phyloP scores from a whole-genome alignment of 768 basidiomycete species.

The Tylopilus vinaceipallidus region DNA sequence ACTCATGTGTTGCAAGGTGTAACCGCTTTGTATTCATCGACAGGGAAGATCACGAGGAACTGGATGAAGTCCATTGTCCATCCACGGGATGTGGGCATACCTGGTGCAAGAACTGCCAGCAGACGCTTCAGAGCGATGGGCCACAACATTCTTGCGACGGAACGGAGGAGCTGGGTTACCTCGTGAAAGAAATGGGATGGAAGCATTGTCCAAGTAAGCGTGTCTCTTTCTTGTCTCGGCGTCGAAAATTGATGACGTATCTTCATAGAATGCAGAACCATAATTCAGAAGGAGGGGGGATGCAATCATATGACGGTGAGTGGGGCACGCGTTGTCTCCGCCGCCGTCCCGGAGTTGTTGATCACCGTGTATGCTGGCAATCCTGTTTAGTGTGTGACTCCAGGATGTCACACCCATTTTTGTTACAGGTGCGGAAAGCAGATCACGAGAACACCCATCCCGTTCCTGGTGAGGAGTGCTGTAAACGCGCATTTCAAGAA shows the following conservation, averaged over 20 bases:
- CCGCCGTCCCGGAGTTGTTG: too few species aligned
- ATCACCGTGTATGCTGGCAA: too few species aligned
- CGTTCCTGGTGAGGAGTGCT: slow-evolving; percentile 30
- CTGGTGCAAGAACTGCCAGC: slow-evolving; percentile 63
- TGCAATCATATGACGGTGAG: slow-evolving; percentile 63
- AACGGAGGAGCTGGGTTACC: slow-evolving; percentile 46
- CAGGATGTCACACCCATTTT: slow-evolving; percentile 57
- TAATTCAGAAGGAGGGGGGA: slow-evolving; percentile 51
- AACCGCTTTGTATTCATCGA: slow-evolving; percentile 47
- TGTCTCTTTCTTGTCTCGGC: background rate
- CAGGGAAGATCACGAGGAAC: slow-evolving; percentile 42
- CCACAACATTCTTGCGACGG: slow-evolving; percentile 57
- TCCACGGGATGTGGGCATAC: slow-evolving; percentile 43
- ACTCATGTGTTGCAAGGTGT: slow-evolving; percentile 42
- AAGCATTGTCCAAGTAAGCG: slow-evolving; percentile 56
- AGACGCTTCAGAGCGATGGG: slow-evolving; percentile 30
- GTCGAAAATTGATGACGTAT: background rate
- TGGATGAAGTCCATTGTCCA: slow-evolving; percentile 48
- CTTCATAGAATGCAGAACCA: slow-evolving; percentile 39
- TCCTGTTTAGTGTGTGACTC: slow-evolving; percentile 50
- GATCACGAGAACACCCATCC: slow-evolving; percentile 39
- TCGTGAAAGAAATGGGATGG: slow-evolving; percentile 56
- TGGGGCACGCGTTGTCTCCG: background rate
- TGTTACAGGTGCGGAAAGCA: slow-evolving; percentile 51
- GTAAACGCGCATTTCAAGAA: slow-evolving; percentile 34